Conservation (phyloP, 768 basidiomycete species). For the Fomitopsis pulvina region DNA sequence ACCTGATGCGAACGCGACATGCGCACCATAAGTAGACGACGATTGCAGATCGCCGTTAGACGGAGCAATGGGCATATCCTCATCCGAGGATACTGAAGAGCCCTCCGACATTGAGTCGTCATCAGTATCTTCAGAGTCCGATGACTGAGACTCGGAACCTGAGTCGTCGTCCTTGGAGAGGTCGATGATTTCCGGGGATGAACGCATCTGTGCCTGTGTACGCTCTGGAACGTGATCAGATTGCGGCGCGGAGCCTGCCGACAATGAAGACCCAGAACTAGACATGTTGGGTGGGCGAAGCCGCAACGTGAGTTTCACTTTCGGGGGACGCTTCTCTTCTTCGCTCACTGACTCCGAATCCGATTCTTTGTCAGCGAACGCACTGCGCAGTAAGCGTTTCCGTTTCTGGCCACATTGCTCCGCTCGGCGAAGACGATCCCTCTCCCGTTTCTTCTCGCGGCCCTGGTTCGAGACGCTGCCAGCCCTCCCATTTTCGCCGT, state of each 20-base stretch:
- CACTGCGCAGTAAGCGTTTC: constrained; percentile 30
- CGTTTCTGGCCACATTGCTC: constrained; percentile 41
- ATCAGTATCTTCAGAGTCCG: constrained; percentile 27
- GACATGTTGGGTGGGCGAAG: constrained; percentile 43
- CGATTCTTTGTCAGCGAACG: constrained; percentile 21
- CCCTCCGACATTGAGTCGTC: constrained; percentile 38
- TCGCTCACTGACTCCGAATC: constrained; percentile 22
- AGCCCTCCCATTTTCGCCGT: constrained; percentile 44
- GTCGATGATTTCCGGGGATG: constrained; percentile 30
- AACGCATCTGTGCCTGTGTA: background rate
- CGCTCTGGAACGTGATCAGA: constrained; percentile 12
- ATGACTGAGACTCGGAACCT: constrained; percentile 21
- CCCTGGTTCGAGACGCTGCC: constrained; percentile 20
- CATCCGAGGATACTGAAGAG: constrained; percentile 25
- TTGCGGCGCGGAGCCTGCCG: constrained; percentile 15
- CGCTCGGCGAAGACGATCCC: constrained; percentile 22
- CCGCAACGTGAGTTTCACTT: constrained; percentile 65
- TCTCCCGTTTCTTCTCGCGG: constrained; percentile 25
- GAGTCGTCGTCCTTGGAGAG: constrained; percentile 33
- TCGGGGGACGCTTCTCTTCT: constrained; percentile 41
- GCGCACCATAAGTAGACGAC: constrained; percentile 50
- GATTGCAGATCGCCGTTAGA: constrained; percentile 40
- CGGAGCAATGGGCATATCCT: background rate
- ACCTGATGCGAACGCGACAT: constrained; percentile 43
- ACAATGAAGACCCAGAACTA: constrained; percentile 19